Evolutionary conservation across 1,284 basidiomycete genomes (phyloP).

Genomic region (Amylostereum areolatum): DNA sequence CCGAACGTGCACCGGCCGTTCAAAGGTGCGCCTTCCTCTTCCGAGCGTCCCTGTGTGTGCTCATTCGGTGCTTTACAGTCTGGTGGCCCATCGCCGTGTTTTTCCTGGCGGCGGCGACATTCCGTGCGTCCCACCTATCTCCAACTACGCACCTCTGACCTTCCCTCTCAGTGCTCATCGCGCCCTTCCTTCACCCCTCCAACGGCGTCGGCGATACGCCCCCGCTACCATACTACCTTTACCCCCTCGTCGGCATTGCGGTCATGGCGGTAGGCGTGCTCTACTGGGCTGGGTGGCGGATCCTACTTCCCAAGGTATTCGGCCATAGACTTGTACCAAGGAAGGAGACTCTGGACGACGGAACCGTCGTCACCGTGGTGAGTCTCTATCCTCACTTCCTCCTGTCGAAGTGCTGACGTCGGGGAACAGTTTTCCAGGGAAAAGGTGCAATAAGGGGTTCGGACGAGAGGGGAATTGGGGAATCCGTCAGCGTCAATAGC

Average conservation of each 20-base stretch:
- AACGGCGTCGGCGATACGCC: constrained; percentile 53
- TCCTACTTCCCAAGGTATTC: constrained; percentile 42
- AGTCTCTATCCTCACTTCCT: constrained; percentile 27
- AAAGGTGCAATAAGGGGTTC: constrained; percentile 4
- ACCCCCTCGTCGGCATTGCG: constrained; percentile 50
- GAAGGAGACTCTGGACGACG: constrained; percentile 46
- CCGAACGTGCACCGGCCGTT: constrained; percentile 46
- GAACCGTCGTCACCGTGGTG: constrained; percentile 50
- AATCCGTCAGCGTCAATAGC: too few relatives aligned
- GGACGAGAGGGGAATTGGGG: too few relatives aligned
- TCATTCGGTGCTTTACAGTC: constrained; percentile 27
- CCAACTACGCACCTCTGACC: too few relatives aligned
- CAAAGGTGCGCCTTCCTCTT: constrained; percentile 32
- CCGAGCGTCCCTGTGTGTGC: not conserved
- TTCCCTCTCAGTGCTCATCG: constrained; percentile 38
- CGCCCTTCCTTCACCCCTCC: constrained; percentile 49
- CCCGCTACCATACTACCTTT: constrained; percentile 55
- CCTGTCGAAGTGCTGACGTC: not conserved
- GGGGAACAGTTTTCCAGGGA: constrained; percentile 8
- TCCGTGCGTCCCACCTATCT: constrained; percentile 29
- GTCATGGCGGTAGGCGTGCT: constrained; percentile 39
- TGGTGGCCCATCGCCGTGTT: constrained; percentile 54
- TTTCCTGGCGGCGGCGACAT: constrained; percentile 45
- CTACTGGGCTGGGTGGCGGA: constrained; percentile 53
- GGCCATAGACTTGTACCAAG: constrained; percentile 41